Conservation (phyloP, 306 rosid genomes). For the Sphenostylis stenocarpa region DNA sequence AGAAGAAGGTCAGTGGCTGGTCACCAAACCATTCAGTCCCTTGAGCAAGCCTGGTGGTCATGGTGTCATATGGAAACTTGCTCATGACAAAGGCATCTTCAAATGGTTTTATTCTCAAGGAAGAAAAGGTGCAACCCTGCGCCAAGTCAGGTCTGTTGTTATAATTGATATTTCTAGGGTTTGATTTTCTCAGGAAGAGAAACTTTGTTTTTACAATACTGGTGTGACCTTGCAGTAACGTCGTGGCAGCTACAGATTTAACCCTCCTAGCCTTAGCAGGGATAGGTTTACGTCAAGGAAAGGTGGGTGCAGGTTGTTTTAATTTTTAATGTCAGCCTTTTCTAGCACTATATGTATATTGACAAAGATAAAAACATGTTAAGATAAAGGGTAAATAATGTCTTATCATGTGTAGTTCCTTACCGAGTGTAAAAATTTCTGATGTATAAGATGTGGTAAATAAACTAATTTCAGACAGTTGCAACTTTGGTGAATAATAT, state of each 20-base stretch:
- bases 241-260: conserved; percentile 92
- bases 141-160: conserved; percentile 90
- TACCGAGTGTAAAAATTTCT: neutral
- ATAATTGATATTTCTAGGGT: conserved; percentile 16
- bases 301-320: conserved; percentile 52
- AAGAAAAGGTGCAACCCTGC: conserved; percentile 91
- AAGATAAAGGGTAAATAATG: neutral
- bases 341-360: neutral
- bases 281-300: conserved; percentile 78
- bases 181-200: conserved; percentile 18
- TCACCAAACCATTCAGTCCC: conserved; percentile 68
- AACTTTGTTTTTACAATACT: conserved; percentile 32
- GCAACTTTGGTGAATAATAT: conserved; percentile 1
- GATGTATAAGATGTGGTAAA: neutral
- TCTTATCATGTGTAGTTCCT: neutral
- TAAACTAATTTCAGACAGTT: conserved; percentile 18
- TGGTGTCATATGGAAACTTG: conserved; percentile 97
- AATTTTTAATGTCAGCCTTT: conserved; percentile 25
- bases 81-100: conserved; percentile 84
- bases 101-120: conserved; percentile 86
- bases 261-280: conserved; percentile 95
- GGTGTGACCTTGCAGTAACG: conserved; percentile 74
- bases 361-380: neutral
- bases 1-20: conserved; percentile 89
- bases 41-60: conserved; percentile 98